phyloP scores from a whole-genome alignment of 257 asterid genomes.

The Scutellaria baicalensis region DNA sequence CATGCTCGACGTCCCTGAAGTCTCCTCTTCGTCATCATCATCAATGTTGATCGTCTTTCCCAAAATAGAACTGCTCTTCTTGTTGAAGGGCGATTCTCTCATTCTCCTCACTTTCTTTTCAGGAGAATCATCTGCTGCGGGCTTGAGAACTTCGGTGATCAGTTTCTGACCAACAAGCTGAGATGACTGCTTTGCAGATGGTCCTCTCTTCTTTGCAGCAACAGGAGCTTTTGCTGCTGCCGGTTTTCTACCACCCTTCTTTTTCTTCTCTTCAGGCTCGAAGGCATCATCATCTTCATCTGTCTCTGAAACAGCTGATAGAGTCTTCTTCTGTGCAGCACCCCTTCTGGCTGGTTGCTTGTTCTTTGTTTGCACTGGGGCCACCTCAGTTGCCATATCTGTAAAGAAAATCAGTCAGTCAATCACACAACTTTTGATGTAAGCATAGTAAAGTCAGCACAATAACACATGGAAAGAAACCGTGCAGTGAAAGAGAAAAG shows the following conservation, averaged over 20 bases:
- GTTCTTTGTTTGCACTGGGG: conserved; percentile 23
- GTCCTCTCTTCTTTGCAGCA: conserved; percentile 55
- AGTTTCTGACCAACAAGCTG: conserved; percentile 50
- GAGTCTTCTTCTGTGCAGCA: conserved; percentile 44
- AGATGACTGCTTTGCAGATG: conserved; percentile 35
- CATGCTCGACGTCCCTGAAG: conserved; percentile 30
- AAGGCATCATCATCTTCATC: conserved; percentile 34
- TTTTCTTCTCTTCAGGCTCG: conserved; percentile 33
- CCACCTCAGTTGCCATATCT: conserved; percentile 41
- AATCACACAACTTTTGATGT: no score
- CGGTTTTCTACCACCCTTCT: conserved; percentile 51
- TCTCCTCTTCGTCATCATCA: conserved; percentile 31
- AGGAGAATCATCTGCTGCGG: conserved; percentile 56
- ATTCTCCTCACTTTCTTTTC: conserved; percentile 75
- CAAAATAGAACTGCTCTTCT: conserved; percentile 73
- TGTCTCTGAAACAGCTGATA: conserved; percentile 28
- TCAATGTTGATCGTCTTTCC: conserved; percentile 30
- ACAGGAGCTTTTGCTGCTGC: conserved; percentile 53
- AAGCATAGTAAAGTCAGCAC: no score
- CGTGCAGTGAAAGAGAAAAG: no score
- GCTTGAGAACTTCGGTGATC: conserved; percentile 63
- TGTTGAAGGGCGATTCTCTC: conserved; percentile 90
- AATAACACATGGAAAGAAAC: no score
- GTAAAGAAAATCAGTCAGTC: conserved; percentile 1
- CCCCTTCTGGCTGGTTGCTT: conserved; percentile 51